Base-by-base conservation (phyloP, 257 asterid species). In the Coffea canephora region DNA sequence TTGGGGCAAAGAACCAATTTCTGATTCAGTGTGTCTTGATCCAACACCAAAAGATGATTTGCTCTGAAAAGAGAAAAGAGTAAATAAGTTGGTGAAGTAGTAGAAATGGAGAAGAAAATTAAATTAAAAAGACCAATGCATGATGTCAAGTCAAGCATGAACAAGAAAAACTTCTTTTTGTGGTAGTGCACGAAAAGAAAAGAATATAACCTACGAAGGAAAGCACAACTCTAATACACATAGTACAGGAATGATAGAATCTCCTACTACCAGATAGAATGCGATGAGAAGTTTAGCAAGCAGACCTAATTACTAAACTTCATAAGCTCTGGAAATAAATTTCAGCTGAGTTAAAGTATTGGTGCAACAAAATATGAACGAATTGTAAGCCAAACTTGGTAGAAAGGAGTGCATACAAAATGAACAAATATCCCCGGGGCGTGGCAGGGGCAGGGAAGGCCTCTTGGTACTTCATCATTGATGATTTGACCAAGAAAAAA, bases 21-120 rank as follows among this genome's bases (percentile, higher is more conserved):
- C 98, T 52, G 91, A 78, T 74, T 90, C 97, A 74, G 74, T 82
- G 82, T 82, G 90, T 83, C 95, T 90, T 77, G 93, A 80, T 74
- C 95, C 97, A 84, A 74, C 84, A 69, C 88, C 87, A 83, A 83
- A 73, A 78, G 87, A 83, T 81, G 93, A 65, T 86, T 89, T 93
- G 19, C 86, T 84, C 77, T 85, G 91, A 76, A 88, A 89, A 94
- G 87, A 89, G 18, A 39, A 81, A 81, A 83, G 80, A 31, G 54
- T 54, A 43, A 36, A 74, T 41, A 50, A 70, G 70, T 34, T 39
- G 49, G 62, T 61, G n/a, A 76, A 79, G 7, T 4, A 39, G 43
- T 4, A 39, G 43, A 39, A 39, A 31, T 31, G 34, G 34, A 31
- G 34, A 31, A 31, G 34, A 39, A 39, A 39, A 6, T 43, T 16